These are phyloP conservation scores for Mollisia scopiformis DNA, from an alignment of 2,329 filamentous ascomycete species.

Conservation along the genomic window DNA sequence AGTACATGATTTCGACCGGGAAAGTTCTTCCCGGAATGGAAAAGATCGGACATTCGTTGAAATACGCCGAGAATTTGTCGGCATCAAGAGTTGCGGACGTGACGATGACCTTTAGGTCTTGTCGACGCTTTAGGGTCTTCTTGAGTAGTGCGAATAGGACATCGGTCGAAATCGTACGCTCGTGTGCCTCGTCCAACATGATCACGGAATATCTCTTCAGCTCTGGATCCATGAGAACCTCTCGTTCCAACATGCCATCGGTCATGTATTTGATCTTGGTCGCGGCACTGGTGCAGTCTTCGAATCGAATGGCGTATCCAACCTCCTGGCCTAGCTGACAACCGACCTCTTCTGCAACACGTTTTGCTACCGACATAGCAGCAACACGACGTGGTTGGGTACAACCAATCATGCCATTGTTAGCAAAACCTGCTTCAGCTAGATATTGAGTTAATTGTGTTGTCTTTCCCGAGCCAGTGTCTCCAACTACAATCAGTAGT, in stretches of 20 bases:
- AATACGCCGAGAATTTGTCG: conserved; percentile 96
- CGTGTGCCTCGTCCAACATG: conserved; percentile 98
- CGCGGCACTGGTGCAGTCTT: conserved; percentile 84
- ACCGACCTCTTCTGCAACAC: conserved; percentile 94
- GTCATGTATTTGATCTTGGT: conserved; percentile 99
- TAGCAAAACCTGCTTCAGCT: conserved; percentile 87
- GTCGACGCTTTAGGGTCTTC: conserved; percentile 83
- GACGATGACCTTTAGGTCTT: conserved; percentile 92
- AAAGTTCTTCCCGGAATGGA: conserved; percentile 94
- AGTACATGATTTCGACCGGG: conserved; percentile 96
- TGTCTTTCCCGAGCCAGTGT: conserved; percentile 96
- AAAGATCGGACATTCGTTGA: conserved; percentile 94
- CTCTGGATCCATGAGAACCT: conserved; percentile 90
- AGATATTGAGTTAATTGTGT: conserved; percentile 96
- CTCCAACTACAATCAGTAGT: conserved; percentile 92
- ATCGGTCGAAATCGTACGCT: conserved; percentile 94
- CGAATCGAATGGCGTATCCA: conserved; percentile 96
- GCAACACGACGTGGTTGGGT: conserved; percentile 97
- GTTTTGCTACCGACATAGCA: conserved; percentile 96
- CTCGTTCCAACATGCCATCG: conserved; percentile 95
- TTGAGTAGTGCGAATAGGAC: conserved; percentile 93
- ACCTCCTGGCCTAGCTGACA: conserved; percentile 90
- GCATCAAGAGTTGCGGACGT: conserved; percentile 96
- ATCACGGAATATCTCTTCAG: conserved; percentile 91
- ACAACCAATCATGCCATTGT: conserved; percentile 89